Conservation (phyloP, 225 moss, liverwort and hornwort species). For the Sphagnum tenellum region DNA sequence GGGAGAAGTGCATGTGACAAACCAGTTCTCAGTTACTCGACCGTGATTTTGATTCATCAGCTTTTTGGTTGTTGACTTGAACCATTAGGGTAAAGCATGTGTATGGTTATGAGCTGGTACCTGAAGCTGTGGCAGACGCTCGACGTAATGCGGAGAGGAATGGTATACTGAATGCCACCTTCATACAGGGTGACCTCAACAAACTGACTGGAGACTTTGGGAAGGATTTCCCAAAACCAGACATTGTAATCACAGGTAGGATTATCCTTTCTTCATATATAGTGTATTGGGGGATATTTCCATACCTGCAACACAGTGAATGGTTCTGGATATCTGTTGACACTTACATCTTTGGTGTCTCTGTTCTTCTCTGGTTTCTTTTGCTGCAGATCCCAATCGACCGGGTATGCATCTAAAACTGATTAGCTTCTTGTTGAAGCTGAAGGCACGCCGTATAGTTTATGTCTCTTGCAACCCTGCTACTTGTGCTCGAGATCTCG, state of each 20-base stretch:
- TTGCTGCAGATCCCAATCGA: constrained; percentile 75
- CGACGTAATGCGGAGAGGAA: constrained; percentile 79
- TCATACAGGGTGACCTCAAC: constrained; percentile 90
- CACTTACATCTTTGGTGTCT: too few species aligned
- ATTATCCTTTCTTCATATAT: too few species aligned
- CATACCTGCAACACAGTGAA: too few species aligned
- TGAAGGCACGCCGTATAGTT: constrained; percentile 64
- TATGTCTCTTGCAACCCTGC: constrained; percentile 99
- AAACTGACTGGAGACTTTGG: constrained; percentile 82
- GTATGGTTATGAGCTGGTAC: constrained; percentile 88
- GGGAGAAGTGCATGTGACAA: too few species aligned
- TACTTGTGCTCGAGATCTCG: constrained; percentile 92
- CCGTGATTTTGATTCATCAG: not conserved
- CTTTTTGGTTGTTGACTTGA: constrained; percentile 3
- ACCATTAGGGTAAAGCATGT: constrained; percentile 72
- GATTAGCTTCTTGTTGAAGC: constrained; percentile 62
- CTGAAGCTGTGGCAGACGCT: constrained; percentile 94
- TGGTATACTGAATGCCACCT: constrained; percentile 75
- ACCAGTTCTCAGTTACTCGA: not conserved
- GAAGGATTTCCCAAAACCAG: constrained; percentile 60
- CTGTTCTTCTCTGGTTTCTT: not conserved
- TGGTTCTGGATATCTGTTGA: too few species aligned
- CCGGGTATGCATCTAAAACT: constrained; percentile 95
- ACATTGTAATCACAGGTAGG: constrained; percentile 81
- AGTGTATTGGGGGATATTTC: too few species aligned